Percentiles rank a stretch among this genome's conserved stretches.
phyloP scores from a whole-genome alignment of 345 rosid species.

The Eucalyptus sp. region DNA sequence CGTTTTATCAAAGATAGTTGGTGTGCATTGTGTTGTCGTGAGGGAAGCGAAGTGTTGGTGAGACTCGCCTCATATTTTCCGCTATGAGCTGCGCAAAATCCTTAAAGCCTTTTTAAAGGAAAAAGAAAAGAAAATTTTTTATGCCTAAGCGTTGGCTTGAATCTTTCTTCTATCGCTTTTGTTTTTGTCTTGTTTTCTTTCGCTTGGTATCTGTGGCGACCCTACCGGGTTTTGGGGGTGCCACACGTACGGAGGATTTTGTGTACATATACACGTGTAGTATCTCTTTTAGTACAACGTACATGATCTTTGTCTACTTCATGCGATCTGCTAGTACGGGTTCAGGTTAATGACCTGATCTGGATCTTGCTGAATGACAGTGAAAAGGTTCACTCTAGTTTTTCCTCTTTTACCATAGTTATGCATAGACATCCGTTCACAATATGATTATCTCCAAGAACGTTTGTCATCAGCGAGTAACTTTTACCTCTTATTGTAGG shows the following conservation, averaged over 20 bases:
- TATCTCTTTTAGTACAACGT: neutral
- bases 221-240: no score
- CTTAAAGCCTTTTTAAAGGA: no score
- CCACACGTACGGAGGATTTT: neutral
- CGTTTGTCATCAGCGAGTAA: neutral
- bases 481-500: neutral
- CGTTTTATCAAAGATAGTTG: no score
- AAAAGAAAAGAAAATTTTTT: no score
- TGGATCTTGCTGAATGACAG: neutral
- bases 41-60: no score
- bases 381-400: neutral
- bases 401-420: neutral
- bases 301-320: neutral
- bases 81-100: no score
- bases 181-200: no score
- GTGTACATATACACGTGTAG: neutral
- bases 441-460: neutral
- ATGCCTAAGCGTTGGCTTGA: no score
- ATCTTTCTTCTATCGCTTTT: no score
- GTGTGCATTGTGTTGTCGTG: no score
- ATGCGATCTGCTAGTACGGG: neutral
- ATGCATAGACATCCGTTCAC: neutral
- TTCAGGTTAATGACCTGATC: neutral
- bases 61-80: no score
- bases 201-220: no score